phyloP scores from a whole-genome alignment of 2,329 filamentous ascomycete genomes.

The Curvularia sp. region DNA sequence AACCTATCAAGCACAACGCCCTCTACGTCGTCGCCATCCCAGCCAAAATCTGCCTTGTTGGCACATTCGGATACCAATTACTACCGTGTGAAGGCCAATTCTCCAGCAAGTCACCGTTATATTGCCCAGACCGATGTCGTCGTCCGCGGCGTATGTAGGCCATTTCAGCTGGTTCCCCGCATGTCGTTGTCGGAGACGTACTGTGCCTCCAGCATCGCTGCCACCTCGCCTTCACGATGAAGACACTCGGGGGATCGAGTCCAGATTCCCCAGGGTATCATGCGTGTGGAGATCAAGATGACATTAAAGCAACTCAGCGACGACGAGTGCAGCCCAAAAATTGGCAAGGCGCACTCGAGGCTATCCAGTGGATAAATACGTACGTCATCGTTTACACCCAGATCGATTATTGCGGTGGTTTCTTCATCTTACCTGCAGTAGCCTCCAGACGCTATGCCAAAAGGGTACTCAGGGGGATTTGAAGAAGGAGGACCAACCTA shows the following conservation, averaged over 20 bases:
- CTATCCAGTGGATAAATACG: background rate
- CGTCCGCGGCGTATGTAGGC: background rate
- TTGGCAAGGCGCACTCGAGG: background rate
- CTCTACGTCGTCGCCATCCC: background rate
- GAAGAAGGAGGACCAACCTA: background rate
- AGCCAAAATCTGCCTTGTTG: background rate
- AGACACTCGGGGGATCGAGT: background rate
- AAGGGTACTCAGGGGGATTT: background rate
- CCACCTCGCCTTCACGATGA: background rate
- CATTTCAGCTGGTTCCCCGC: background rate
- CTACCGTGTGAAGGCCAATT: background rate
- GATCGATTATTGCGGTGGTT: too few species aligned
- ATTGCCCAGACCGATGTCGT: background rate
- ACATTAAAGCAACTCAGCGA: background rate
- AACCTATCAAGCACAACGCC: background rate
- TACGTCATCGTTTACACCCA: background rate
- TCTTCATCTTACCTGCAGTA: background rate
- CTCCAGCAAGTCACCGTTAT: background rate
- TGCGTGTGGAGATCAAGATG: background rate
- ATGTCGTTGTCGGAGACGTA: background rate
- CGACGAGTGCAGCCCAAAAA: background rate
- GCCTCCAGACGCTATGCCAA: background rate
- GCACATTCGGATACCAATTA: background rate
- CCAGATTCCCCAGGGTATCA: background rate
- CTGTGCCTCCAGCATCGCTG: background rate